A percentile compares a stretch with the other conserved stretches of the same genome.
Evolutionary conservation across 805 yeast genomes (phyloP).

Genomic region (Saccharomycopsis javanensis): DNA sequence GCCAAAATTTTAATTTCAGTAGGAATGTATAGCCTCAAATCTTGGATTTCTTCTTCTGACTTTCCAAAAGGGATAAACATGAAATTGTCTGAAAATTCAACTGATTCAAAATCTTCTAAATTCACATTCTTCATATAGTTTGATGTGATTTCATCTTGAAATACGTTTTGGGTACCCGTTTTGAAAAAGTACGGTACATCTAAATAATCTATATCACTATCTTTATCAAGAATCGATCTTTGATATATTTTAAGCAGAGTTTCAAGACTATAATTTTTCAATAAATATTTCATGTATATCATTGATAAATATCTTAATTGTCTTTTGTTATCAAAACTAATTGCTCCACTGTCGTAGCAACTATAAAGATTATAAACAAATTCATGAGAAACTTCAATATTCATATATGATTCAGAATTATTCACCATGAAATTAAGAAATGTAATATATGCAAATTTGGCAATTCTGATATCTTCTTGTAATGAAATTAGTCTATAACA

Average conservation of each 20-base stretch:
- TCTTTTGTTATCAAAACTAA: neutral
- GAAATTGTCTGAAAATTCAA: conserved; percentile 8
- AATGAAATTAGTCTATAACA: conserved; percentile 6
- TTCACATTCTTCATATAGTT: neutral
- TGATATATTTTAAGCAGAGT: conserved; percentile 7
- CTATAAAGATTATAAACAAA: conserved; percentile 7
- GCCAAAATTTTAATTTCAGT: conserved; percentile 7
- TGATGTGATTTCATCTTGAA: neutral
- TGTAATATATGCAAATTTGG: neutral
- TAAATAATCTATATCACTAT: conserved; percentile 6
- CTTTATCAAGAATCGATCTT: conserved; percentile 3
- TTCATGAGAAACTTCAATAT: neutral
- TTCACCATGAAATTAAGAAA: conserved; percentile 6
- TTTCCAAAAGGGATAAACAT: conserved; percentile 12
- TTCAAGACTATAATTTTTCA: neutral
- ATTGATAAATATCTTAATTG: conserved; percentile 12
- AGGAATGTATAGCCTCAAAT: conserved; percentile 13
- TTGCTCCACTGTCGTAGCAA: conserved; percentile 4
- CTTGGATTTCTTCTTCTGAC: neutral
- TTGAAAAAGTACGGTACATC: conserved; percentile 9
- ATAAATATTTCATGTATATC: conserved; percentile 13
- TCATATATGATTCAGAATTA: neutral
- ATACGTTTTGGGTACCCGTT: neutral
- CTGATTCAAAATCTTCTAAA: neutral
- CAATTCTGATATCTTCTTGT: neutral